These are phyloP conservation scores for Candida peoriensis DNA, from an alignment of 805 yeast genomes.

Conservation along the genomic window DNA sequence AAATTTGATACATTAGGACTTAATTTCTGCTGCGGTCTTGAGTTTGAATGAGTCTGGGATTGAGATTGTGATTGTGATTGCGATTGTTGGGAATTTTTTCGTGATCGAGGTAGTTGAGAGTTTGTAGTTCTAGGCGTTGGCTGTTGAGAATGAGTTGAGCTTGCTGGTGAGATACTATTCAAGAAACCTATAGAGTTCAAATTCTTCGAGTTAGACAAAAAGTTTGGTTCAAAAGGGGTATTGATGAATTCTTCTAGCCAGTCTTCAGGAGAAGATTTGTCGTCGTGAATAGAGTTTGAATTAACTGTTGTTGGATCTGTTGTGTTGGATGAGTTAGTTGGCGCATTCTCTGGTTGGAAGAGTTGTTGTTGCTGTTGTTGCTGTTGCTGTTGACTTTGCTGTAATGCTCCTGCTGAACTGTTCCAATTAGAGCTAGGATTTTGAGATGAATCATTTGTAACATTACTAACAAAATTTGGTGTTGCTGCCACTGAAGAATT, in stretches of 20 bases:
- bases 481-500: not conserved
- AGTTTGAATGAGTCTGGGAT: too few species aligned
- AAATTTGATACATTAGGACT: too few species aligned
- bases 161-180: conserved; percentile 17
- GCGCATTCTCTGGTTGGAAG: not conserved
- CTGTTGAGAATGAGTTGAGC: conserved; percentile 11
- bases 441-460: conserved; percentile 1
- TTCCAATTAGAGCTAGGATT: conserved; percentile 5
- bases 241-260: conserved; percentile 71
- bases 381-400: too few species aligned
- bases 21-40: too few species aligned
- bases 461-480: not conserved
- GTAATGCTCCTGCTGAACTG: conserved; percentile 2
- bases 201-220: conserved; percentile 37
- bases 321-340: not conserved
- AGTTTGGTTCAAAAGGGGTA: conserved; percentile 58
- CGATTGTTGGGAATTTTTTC: not conserved
- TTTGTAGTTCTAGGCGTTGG: conserved; percentile 1
- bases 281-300: conserved; percentile 18
- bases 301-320: conserved; percentile 2
- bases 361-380: too few species aligned
- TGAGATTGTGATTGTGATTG: too few species aligned
- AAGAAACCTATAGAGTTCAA: conserved; percentile 55
- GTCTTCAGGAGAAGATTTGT: conserved; percentile 35
- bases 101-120: not conserved